These are phyloP conservation scores for Paecilomyces dactylethromorphus DNA, from an alignment of 2,329 filamentous ascomycete species.

Conservation along the genomic window DNA sequence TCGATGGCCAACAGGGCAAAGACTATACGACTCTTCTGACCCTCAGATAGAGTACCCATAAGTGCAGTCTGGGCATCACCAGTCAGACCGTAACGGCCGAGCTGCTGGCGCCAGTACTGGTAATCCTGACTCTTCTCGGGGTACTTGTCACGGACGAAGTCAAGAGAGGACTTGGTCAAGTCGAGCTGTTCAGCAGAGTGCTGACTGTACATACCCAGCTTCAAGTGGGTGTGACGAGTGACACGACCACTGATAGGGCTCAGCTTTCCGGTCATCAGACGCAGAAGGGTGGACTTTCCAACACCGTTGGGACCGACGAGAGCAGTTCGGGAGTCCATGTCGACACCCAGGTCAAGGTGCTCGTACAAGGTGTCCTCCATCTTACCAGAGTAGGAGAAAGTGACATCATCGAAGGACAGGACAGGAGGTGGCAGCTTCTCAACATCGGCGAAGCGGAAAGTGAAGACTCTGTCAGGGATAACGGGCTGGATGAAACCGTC, in stretches of 20 bases:
- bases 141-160: slow-evolving; percentile 98
- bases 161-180: slow-evolving; percentile 92
- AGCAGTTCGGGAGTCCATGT: slow-evolving; percentile 98
- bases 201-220: slow-evolving; percentile 96
- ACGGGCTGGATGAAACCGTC: slow-evolving; percentile 97
- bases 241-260: slow-evolving; percentile 76
- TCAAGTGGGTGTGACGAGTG: slow-evolving; percentile 92
- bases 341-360: slow-evolving; percentile 94
- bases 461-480: slow-evolving; percentile 77
- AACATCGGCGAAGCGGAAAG: slow-evolving; percentile 96
- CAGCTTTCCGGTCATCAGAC: slow-evolving; percentile 93
- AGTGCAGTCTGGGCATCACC: slow-evolving; percentile 93
- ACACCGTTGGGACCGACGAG: slow-evolving; percentile 98
- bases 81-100: slow-evolving; percentile 86
- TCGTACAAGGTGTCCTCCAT: slow-evolving; percentile 88
- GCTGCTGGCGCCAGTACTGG: slow-evolving; percentile 98
- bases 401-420: slow-evolving; percentile 92
- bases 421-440: slow-evolving; percentile 99
- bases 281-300: slow-evolving; percentile 92
- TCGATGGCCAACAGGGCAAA: slow-evolving; percentile 96
- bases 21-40: slow-evolving; percentile 96
- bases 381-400: slow-evolving; percentile 94
- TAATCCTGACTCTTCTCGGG: slow-evolving; percentile 84
- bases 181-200: slow-evolving; percentile 98
- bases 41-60: slow-evolving; percentile 96